A percentile compares a stretch with the other conserved stretches of the same genome.
phyloP scores from a whole-genome alignment of 345 rosid genomes.

The Aegle marmelos region DNA sequence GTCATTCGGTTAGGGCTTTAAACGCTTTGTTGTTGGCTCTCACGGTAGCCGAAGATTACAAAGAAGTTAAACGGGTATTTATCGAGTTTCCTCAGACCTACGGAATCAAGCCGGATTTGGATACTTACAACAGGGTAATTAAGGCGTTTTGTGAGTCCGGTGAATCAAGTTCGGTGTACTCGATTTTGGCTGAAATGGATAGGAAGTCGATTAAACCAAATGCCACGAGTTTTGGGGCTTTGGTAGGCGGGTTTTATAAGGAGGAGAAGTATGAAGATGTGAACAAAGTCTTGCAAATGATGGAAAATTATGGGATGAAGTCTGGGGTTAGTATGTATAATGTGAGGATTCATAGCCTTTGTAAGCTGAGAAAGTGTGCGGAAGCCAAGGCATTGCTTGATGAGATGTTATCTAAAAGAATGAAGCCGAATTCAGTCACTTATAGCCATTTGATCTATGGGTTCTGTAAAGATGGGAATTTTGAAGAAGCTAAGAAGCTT shows the following conservation, averaged over 20 bases:
- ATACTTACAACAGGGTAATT: slow-evolving; percentile 57
- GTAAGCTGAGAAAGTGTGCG: slow-evolving; percentile 53
- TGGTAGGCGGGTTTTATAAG: slow-evolving; percentile 62
- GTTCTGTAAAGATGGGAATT: slow-evolving; percentile 55
- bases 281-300: slow-evolving; percentile 56
- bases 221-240: slow-evolving; percentile 39
- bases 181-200: slow-evolving; percentile 75
- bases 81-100: slow-evolving; percentile 56
- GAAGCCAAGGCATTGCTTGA: slow-evolving; percentile 67
- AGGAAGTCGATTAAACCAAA: slow-evolving; percentile 55
- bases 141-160: slow-evolving; percentile 56
- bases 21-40: slow-evolving; percentile 69
- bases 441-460: slow-evolving; percentile 68
- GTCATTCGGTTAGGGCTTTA: slow-evolving; percentile 49
- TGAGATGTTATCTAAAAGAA: slow-evolving; percentile 43
- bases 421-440: slow-evolving; percentile 46
- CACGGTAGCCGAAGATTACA: slow-evolving; percentile 53
- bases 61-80: slow-evolving; percentile 59
- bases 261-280: slow-evolving; percentile 78
- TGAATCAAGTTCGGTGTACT: slow-evolving; percentile 55
- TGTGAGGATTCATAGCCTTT: slow-evolving; percentile 68
- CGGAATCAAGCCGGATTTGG: slow-evolving; percentile 53
- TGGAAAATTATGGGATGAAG: slow-evolving; percentile 42
- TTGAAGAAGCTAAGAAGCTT: slow-evolving; percentile 64
- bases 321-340: slow-evolving; percentile 48